A percentile compares a stretch with the other conserved stretches of the same genome.
These are phyloP conservation scores for Stemphylium lycopersici DNA, from an alignment of 2,329 filamentous ascomycete genomes.

Conservation along the genomic window DNA sequence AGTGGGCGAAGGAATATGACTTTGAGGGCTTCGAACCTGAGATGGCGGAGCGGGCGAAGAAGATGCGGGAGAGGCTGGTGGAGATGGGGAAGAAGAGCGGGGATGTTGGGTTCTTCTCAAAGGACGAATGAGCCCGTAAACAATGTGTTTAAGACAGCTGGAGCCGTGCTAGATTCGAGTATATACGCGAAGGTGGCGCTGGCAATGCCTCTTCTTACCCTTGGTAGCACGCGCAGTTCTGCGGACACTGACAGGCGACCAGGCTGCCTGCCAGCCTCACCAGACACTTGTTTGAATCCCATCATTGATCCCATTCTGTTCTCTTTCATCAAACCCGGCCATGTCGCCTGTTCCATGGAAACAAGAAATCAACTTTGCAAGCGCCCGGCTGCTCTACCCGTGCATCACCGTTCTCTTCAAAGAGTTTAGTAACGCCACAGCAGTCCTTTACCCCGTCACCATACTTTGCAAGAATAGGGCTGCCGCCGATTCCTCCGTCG, in stretches of 20 bases:
- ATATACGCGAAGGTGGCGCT: background rate
- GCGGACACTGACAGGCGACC: background rate
- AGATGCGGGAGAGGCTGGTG: conserved; percentile 68
- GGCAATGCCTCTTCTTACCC: background rate
- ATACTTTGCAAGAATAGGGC: background rate
- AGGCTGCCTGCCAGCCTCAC: background rate
- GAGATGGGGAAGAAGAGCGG: conserved; percentile 65
- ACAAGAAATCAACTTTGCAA: background rate
- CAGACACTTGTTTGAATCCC: no score
- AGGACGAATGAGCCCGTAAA: conserved; percentile 37
- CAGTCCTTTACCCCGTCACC: background rate
- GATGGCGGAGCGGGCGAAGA: conserved; percentile 65
- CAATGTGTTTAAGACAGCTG: no score
- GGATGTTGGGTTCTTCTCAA: conserved; percentile 63
- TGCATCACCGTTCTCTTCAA: background rate
- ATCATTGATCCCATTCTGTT: no score
- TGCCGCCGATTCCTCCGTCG: background rate
- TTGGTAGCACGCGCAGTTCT: background rate
- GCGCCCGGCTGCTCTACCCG: background rate
- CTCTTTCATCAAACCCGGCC: no score
- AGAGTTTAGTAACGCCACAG: background rate
- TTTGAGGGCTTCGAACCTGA: conserved; percentile 65
- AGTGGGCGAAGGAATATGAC: conserved; percentile 67
- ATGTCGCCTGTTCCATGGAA: background rate
- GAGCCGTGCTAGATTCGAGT: no score